These are phyloP conservation scores for Annulohypoxylon nitens DNA, from an alignment of 495 filamentous ascomycete species.

Conservation along the genomic window DNA sequence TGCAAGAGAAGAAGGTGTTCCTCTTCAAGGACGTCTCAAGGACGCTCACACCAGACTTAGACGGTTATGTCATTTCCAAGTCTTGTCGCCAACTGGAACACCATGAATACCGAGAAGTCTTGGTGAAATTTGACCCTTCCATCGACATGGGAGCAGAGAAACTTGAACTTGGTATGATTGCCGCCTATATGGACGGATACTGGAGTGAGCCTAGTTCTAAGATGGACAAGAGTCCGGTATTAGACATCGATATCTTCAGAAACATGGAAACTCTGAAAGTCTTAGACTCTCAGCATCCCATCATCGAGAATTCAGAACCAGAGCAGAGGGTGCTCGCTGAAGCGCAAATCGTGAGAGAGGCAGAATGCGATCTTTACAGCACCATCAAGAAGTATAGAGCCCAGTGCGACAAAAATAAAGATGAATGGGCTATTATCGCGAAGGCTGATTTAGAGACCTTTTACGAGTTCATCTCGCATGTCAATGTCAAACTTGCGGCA, in stretches of 20 bases:
- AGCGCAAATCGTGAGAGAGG: conserved; percentile 11
- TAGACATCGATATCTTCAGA: not conserved
- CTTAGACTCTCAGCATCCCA: not conserved
- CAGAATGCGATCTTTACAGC: conserved; percentile 15
- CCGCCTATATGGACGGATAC: conserved; percentile 28
- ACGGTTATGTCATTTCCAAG: conserved; percentile 75
- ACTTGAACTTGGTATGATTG: too few relatives aligned
- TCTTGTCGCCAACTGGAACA: conserved; percentile 64
- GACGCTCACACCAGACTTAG: conserved; percentile 59
- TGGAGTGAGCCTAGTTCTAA: conserved; percentile 8
- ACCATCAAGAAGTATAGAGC: conserved; percentile 16
- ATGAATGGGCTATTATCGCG: conserved; percentile 6
- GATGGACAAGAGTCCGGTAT: not conserved
- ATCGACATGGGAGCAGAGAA: too few relatives aligned
- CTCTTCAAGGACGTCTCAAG: conserved; percentile 75
- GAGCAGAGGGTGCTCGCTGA: conserved; percentile 21
- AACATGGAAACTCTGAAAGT: not conserved
- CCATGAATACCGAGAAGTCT: conserved; percentile 65
- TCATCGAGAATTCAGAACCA: not conserved
- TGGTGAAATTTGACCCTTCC: conserved; percentile 63
- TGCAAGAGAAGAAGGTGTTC: conserved; percentile 61
- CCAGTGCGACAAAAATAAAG: not conserved
- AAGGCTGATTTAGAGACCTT: conserved; percentile 25
- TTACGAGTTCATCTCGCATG: conserved; percentile 26
- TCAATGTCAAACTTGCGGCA: conserved; percentile 24